phyloP scores from a whole-genome alignment of 768 basidiomycete species.

The Pulveroboletus sp. region DNA sequence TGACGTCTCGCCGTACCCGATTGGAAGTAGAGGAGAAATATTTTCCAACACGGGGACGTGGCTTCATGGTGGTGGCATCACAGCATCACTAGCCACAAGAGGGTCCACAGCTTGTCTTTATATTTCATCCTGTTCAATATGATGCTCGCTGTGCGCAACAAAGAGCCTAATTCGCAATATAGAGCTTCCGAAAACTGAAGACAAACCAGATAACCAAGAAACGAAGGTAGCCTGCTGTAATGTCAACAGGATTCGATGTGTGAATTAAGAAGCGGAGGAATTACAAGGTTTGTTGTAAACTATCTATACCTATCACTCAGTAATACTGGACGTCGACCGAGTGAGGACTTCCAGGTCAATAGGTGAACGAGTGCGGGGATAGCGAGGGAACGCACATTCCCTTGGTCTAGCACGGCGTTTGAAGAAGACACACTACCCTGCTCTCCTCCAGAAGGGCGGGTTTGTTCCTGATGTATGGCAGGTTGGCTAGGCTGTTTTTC shows the following conservation, averaged over 20 bases:
- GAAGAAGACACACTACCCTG: slow-evolving; percentile 21
- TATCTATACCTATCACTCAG: slow-evolving; percentile 8
- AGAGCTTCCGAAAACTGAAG: too few relatives aligned
- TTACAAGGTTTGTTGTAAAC: slow-evolving; percentile 6
- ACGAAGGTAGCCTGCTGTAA: neutral
- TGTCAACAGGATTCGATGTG: neutral
- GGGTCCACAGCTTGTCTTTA: too few relatives aligned
- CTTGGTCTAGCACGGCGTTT: slow-evolving; percentile 25
- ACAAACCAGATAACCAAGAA: neutral
- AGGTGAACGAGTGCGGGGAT: neutral
- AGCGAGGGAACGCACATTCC: neutral
- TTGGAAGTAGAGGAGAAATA: too few relatives aligned
- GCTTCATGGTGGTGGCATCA: too few relatives aligned
- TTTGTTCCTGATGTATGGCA: slow-evolving; percentile 22
- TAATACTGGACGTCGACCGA: slow-evolving; percentile 18
- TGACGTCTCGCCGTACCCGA: too few relatives aligned
- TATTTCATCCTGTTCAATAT: too few relatives aligned
- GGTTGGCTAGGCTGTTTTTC: slow-evolving; percentile 23
- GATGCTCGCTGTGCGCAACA: too few relatives aligned
- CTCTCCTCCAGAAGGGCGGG: slow-evolving; percentile 17
- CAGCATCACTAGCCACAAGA: too few relatives aligned
- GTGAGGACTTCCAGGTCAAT: neutral
- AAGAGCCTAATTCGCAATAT: too few relatives aligned
- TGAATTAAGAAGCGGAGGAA: neutral
- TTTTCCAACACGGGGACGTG: too few relatives aligned